These are phyloP conservation scores for Rutstroemia sp. DNA, from an alignment of 2,329 filamentous ascomycete genomes.

Conservation along the genomic window DNA sequence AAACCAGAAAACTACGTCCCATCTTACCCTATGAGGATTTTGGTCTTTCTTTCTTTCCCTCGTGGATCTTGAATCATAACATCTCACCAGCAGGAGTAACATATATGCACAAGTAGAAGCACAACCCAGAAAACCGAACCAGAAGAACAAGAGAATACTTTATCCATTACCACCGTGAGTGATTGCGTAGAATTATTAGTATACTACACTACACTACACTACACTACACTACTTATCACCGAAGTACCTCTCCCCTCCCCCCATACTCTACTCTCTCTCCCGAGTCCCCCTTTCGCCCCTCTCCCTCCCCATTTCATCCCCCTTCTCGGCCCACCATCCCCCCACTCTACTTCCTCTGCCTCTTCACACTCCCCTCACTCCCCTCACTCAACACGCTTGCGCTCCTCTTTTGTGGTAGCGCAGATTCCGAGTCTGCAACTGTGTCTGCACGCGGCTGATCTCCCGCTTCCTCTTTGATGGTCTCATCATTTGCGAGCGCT, in stretches of 20 bases:
- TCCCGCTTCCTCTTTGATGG: background rate
- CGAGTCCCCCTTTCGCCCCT: background rate
- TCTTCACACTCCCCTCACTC: constrained; percentile 29
- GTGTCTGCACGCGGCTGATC: background rate
- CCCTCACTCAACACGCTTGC: constrained; percentile 69
- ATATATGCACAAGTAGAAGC: background rate
- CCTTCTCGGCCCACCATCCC: background rate
- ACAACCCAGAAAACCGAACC: too few relatives aligned
- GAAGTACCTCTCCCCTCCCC: too few relatives aligned
- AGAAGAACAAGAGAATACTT: too few relatives aligned
- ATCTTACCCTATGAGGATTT: too few relatives aligned
- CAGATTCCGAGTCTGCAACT: constrained; percentile 21
- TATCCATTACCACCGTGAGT: background rate
- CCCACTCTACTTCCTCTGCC: constrained; percentile 35
- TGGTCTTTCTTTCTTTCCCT: too few relatives aligned
- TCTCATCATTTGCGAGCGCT: constrained; percentile 13
- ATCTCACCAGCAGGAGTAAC: too few relatives aligned
- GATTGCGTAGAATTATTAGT: too few relatives aligned
- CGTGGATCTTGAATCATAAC: too few relatives aligned
- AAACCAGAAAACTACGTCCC: too few relatives aligned
- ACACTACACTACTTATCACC: too few relatives aligned
- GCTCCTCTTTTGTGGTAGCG: constrained; percentile 60
- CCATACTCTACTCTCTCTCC: too few relatives aligned
- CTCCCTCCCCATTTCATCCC: background rate
- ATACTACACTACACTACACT: too few relatives aligned